A percentile compares a stretch with the other conserved stretches of the same genome.
Conservation (phyloP, 371 early-diverging fungal genomes). For the Syncephalastrum monosporum region DNA sequence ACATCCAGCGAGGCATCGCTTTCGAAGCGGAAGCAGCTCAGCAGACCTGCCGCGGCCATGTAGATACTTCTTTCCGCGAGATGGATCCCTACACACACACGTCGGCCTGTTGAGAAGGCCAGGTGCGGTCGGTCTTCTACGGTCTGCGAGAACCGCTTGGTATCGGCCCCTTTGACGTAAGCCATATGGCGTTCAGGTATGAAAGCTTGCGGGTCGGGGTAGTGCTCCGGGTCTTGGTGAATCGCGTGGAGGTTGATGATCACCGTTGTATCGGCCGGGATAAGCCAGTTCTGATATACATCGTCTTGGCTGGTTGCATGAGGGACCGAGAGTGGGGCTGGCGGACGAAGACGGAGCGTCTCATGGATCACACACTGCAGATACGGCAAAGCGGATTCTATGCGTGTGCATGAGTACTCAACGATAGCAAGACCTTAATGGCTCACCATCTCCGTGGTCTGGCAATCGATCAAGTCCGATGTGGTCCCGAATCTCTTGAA, state of each 20-base stretch:
- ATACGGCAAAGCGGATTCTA: conserved; percentile 21
- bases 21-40: conserved; percentile 41
- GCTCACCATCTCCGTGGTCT: conserved; percentile 31
- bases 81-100: conserved; percentile 53
- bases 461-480: conserved; percentile 40
- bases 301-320: conserved; percentile 46
- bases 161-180: conserved; percentile 16
- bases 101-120: conserved; percentile 47
- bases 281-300: conserved; percentile 36
- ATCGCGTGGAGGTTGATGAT: conserved; percentile 45
- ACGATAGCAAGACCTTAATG: neutral
- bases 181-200: conserved; percentile 42
- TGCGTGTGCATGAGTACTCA: conserved; percentile 16
- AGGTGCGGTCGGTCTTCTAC: conserved; percentile 42
- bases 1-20: conserved; percentile 19
- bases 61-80: conserved; percentile 48
- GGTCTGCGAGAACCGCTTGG: conserved; percentile 18
- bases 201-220: conserved; percentile 31
- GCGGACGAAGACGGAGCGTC: conserved; percentile 38
- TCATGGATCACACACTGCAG: conserved; percentile 51
- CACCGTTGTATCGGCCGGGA: conserved; percentile 48
- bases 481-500: conserved; percentile 29
- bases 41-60: conserved; percentile 31
- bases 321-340: conserved; percentile 46
- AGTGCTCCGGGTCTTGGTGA: conserved; percentile 31